Evolutionary conservation across 352 stramenopile genomes (phyloP).

Genomic region (Salisapilia sapeloensis): DNA sequence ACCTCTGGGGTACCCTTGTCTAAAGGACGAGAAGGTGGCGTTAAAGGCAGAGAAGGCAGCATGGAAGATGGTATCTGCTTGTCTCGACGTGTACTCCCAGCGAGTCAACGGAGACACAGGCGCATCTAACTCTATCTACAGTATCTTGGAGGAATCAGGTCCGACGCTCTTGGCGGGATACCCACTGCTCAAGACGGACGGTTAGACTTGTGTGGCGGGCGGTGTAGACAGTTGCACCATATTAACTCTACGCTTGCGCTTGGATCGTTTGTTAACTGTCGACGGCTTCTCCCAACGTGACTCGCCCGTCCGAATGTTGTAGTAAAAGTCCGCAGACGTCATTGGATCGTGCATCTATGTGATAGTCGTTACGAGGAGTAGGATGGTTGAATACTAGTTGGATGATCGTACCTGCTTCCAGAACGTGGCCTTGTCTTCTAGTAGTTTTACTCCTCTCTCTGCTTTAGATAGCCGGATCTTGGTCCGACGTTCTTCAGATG

Average conservation of each 20-base stretch:
- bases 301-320: slow-evolving; percentile 51
- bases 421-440: slow-evolving; percentile 31
- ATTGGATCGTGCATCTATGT: slow-evolving; percentile 30
- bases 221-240: no score
- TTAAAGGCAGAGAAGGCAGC: slow-evolving; percentile 46
- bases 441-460: slow-evolving; percentile 8
- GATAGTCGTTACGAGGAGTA: no score
- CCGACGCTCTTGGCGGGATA: slow-evolving; percentile 70
- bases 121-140: slow-evolving; percentile 40
- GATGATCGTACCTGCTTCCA: slow-evolving; percentile 55
- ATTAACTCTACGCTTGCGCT: slow-evolving; percentile 8
- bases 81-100: slow-evolving; percentile 64
- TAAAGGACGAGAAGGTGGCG: slow-evolving; percentile 31
- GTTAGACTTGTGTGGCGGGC: no score
- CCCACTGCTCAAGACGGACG: slow-evolving; percentile 27
- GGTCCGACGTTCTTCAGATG: slow-evolving; percentile 14
- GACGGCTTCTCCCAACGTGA: slow-evolving; percentile 32
- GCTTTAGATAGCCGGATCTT: slow-evolving; percentile 19
- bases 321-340: slow-evolving; percentile 30
- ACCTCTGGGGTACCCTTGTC: slow-evolving; percentile 41
- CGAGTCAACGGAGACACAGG: slow-evolving; percentile 33
- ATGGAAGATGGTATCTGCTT: slow-evolving; percentile 67
- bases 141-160: slow-evolving; percentile 54
- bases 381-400: no score
- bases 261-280: slow-evolving; percentile 9